These are phyloP conservation scores for Trichoderma koningii DNA, from an alignment of 2,329 filamentous ascomycete species.

Conservation along the genomic window DNA sequence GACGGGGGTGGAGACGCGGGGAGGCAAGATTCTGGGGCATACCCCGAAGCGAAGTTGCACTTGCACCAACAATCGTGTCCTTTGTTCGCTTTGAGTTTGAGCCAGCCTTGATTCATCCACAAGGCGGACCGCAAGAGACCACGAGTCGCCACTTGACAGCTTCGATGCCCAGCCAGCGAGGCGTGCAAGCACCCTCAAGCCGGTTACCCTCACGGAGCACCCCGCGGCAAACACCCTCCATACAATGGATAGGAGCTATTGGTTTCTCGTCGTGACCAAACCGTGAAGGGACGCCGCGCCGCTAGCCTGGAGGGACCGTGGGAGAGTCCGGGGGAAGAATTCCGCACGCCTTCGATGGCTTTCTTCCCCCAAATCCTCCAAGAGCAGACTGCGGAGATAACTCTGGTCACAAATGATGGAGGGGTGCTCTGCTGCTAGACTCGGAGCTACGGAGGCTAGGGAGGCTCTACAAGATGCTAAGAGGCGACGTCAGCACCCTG, in stretches of 20 bases:
- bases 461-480: slow-evolving; percentile 4
- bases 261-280: slow-evolving; percentile 1
- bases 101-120: neutral
- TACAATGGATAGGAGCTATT: neutral
- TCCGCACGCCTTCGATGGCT: neutral
- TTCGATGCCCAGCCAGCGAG: neutral
- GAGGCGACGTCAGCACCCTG: slow-evolving; percentile 5
- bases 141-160: neutral
- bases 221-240: neutral
- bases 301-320: neutral
- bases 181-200: too few relatives aligned
- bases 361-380: slow-evolving; percentile 3
- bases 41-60: slow-evolving; percentile 7
- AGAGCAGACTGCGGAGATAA: neutral
- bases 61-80: slow-evolving; percentile 1
- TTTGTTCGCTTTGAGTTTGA: neutral
- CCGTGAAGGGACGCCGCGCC: neutral
- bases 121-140: neutral
- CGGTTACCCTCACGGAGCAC: neutral
- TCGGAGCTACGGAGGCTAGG: neutral
- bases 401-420: too few relatives aligned
- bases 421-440: neutral
- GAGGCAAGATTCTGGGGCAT: slow-evolving; percentile 2
- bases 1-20: slow-evolving; percentile 11
- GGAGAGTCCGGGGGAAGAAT: neutral